phyloP scores from a whole-genome alignment of 768 basidiomycete genomes.

The Rhodotorula paludigena region DNA sequence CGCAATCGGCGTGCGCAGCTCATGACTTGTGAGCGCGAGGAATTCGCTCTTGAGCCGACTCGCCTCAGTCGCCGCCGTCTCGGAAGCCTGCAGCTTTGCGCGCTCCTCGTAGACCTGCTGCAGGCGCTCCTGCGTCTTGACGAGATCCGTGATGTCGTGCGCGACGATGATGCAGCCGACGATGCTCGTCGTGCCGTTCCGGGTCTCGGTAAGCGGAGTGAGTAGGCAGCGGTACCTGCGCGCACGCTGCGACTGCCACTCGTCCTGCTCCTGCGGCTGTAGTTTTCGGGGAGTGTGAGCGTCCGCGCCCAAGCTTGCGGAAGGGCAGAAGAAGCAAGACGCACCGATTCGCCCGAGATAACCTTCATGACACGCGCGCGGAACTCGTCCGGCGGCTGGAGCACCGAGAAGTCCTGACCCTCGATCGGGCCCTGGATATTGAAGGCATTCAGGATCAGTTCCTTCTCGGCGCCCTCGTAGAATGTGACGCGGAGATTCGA shows the following conservation, averaged over 20 bases:
- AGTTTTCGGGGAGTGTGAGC: too few species aligned
- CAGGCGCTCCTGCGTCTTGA: slow-evolving; percentile 22
- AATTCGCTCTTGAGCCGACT: slow-evolving; percentile 35
- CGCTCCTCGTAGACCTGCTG: slow-evolving; percentile 34
- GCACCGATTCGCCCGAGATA: slow-evolving; percentile 18
- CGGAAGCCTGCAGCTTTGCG: slow-evolving; percentile 29
- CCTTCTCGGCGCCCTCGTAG: slow-evolving; percentile 14
- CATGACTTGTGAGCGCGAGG: slow-evolving; percentile 31
- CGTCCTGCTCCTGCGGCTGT: not conserved
- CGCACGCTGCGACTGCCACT: not conserved
- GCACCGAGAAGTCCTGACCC: slow-evolving; percentile 4
- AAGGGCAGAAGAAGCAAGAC: not conserved
- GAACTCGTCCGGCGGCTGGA: slow-evolving; percentile 3
- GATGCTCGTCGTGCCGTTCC: slow-evolving; percentile 10
- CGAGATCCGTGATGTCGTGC: slow-evolving; percentile 36
- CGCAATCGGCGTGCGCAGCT: slow-evolving; percentile 6
- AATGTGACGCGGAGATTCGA: slow-evolving; percentile 12
- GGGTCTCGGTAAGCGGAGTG: slow-evolving; percentile 24
- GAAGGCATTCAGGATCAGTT: not conserved
- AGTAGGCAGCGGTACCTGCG: slow-evolving; percentile 20
- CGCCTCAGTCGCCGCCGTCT: slow-evolving; percentile 36
- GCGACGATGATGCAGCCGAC: slow-evolving; percentile 38
- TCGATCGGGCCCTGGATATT: not conserved
- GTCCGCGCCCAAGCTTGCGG: not conserved
- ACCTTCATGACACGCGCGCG: not conserved